Evolutionary conservation across 768 basidiomycete species (phyloP).

Genomic region (Tubosaeta sp.): DNA sequence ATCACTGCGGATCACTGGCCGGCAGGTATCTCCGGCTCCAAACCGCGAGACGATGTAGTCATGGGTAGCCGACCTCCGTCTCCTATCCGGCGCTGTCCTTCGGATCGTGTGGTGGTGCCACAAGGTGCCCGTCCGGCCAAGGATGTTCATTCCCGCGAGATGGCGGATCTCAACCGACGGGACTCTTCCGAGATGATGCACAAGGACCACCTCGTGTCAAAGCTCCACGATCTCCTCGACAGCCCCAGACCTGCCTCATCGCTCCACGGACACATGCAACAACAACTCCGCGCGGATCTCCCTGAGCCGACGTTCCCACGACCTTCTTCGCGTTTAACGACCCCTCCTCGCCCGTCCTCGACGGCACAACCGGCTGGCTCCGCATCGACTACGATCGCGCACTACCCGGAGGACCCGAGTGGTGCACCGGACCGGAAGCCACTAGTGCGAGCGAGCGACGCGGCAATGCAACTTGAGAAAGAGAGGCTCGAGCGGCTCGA

Average conservation of each 20-base stretch:
- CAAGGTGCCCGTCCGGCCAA: conserved; percentile 18
- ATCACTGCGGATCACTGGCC: conserved; percentile 22
- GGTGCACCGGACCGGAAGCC: conserved; percentile 19
- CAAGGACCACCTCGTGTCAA: conserved; percentile 33
- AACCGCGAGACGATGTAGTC: conserved; percentile 26
- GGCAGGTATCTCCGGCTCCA: conserved; percentile 21
- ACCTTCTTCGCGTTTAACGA: conserved; percentile 18
- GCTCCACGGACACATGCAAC: conserved; percentile 35
- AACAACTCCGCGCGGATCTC: conserved; percentile 26
- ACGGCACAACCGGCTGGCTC: conserved; percentile 15
- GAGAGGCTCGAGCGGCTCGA: conserved; percentile 36
- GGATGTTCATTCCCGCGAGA: conserved; percentile 19
- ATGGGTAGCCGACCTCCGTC: conserved; percentile 29
- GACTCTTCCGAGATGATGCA: conserved; percentile 17
- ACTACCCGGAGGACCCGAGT: conserved; percentile 11
- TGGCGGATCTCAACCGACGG: conserved; percentile 20
- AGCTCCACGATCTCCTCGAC: conserved; percentile 46
- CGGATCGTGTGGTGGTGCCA: conserved; percentile 16
- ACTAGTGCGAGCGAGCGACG: conserved; percentile 49
- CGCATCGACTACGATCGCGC: conserved; percentile 15
- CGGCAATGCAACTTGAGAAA: conserved; percentile 50
- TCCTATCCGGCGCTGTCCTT: conserved; percentile 21
- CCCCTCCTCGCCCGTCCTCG: conserved; percentile 22
- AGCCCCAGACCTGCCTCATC: conserved; percentile 39
- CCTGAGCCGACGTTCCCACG: conserved; percentile 22